Evolutionary conservation across 345 rosid genomes (phyloP).

Genomic region (Brassica cretica): DNA sequence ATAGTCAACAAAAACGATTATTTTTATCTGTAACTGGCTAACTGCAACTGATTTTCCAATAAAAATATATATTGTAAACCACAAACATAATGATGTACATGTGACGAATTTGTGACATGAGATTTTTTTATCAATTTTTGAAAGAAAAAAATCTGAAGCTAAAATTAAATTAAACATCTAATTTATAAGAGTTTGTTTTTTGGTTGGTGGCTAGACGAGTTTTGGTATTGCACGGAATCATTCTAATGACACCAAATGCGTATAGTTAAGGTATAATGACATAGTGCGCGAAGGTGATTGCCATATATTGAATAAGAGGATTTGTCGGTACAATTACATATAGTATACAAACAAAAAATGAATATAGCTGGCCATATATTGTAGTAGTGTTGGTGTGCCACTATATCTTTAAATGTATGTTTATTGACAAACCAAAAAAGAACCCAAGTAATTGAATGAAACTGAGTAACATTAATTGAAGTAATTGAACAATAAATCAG

Average conservation of each 20-base stretch:
- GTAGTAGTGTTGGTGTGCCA: neutral
- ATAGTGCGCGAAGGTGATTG: conserved; percentile 9
- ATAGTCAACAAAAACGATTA: neutral
- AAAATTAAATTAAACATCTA: neutral
- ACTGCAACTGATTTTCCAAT: neutral
- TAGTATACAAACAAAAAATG: neutral
- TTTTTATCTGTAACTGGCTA: neutral
- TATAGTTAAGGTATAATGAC: conserved; percentile 1
- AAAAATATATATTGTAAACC: neutral
- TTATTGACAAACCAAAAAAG: neutral
- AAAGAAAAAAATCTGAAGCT: neutral
- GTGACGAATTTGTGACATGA: neutral
- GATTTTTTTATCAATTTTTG: neutral
- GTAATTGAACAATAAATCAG: neutral
- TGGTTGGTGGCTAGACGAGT: neutral
- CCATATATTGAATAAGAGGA: neutral
- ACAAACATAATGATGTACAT: neutral
- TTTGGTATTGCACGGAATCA: neutral
- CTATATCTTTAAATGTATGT: neutral
- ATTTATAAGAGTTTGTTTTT: neutral
- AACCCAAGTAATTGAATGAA: neutral
- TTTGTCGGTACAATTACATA: neutral
- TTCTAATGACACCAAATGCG: conserved; percentile 15
- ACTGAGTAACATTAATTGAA: neutral
- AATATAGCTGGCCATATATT: neutral